phyloP scores from a whole-genome alignment of 163 green algal genomes.

The Scenedesmus sp. region DNA sequence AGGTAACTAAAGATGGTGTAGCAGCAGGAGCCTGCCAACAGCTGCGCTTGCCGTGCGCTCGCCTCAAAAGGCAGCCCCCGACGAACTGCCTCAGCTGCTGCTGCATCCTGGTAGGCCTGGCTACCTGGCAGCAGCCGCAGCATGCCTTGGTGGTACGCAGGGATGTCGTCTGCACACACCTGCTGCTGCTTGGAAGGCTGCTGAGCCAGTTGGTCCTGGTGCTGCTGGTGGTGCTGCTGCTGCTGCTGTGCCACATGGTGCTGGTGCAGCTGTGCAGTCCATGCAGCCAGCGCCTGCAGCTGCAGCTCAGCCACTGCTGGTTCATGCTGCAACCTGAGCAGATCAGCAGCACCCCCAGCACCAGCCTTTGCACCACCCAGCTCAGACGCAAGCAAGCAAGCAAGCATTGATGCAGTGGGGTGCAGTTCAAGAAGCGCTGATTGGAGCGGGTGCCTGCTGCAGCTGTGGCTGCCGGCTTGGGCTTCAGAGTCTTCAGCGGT shows the following conservation, averaged over 20 bases:
- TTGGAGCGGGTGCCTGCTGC: neutral
- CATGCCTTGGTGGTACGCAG: neutral
- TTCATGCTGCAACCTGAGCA: neutral
- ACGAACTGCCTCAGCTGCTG: neutral
- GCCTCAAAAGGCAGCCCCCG: neutral
- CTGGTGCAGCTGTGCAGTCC: neutral
- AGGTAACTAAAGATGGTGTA: neutral
- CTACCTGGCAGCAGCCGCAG: neutral
- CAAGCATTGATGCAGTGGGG: neutral
- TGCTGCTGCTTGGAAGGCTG: neutral
- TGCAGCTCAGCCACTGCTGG: neutral
- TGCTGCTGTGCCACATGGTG: neutral
- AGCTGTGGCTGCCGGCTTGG: neutral
- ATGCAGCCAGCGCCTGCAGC: neutral
- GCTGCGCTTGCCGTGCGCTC: neutral
- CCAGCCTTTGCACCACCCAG: too few relatives aligned
- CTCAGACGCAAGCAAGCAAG: too few relatives aligned
- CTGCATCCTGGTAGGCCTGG: neutral
- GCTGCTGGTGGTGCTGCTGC: neutral
- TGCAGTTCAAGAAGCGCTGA: neutral
- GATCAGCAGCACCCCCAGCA: neutral
- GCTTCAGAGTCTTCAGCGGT: neutral
- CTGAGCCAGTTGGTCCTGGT: neutral
- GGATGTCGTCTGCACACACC: neutral
- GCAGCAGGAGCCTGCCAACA: neutral